Evolutionary conservation across 192 early-diverging fungal species (phyloP), one percentile per base, ranked within the genome.

Genomic region (Coemansia reversa): DNA sequence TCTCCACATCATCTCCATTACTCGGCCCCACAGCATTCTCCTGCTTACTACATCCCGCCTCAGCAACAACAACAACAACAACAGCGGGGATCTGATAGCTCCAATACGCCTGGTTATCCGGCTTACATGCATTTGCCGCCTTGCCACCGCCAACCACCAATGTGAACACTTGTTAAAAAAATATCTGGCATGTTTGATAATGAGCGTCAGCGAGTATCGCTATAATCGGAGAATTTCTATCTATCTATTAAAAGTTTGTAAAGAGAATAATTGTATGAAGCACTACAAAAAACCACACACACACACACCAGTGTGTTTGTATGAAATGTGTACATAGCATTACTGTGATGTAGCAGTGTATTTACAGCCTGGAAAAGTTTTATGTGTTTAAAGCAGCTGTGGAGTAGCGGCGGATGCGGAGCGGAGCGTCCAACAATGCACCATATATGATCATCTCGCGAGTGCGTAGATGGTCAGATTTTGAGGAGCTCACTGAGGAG

Each of bases 401-500:
- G 23, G 62, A 20, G 20, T 79, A 79, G 5, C 70, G 62, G 3
- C 76, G 62, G 42, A 79, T 66, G 16, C 76, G 52, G 20, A 79
- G 42, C 8, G 76, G 63, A 2, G 66, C 60, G 51, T 79, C 76
- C 2, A 79, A 24, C 27, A 79, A 27, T 1, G 66, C 55, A n/a
- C 70, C 76, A 25, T 62, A 69, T 25, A 68, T 45, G 25, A 71
- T 30, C 24, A 77, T 23, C 27, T 77, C 70, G 22, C 62, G 62
- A 18, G 56, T 24, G 1, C 28, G 54, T 2, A 24, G 22, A 35
- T 35, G 7, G 6, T 35, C 33, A 35, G 33, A 35, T 35, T 35
- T 35, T 11, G 33, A 35, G 11, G 33, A 35, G 33, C 33, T 5
- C 33, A 35, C 33, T 11, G 33, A 35, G 33, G 33, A 2, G 33